phyloP scores from a whole-genome alignment of 2,329 filamentous ascomycete genomes.

The Podosphaera leucotricha region DNA sequence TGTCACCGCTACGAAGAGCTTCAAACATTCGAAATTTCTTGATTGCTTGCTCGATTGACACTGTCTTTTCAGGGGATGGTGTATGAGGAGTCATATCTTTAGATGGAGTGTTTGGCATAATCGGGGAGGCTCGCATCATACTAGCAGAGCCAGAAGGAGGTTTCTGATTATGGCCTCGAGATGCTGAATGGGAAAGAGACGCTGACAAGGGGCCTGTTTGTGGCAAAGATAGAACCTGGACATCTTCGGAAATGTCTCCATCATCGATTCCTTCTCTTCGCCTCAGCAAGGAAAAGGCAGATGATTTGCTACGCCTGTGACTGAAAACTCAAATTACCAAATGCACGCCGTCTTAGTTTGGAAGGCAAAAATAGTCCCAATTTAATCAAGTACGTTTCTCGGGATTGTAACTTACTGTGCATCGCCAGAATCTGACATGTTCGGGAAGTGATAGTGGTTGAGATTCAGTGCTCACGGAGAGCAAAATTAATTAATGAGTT shows the following conservation, averaged over 20 bases:
- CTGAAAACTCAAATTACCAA: constrained; percentile 9
- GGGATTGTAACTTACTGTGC: not conserved
- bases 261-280: constrained; percentile 19
- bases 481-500: not conserved
- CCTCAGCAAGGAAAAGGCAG: constrained; percentile 29
- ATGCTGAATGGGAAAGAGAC: constrained; percentile 7
- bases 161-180: constrained; percentile 10
- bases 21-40: constrained; percentile 88
- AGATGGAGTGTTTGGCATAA: constrained; percentile 5
- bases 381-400: too few relatives aligned
- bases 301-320: constrained; percentile 28
- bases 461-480: not conserved
- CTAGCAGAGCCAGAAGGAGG: constrained; percentile 12
- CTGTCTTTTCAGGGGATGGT: constrained; percentile 10
- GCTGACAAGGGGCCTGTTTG: constrained; percentile 8
- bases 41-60: constrained; percentile 74
- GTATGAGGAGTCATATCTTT: constrained; percentile 4
- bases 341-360: not conserved
- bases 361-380: not conserved
- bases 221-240: constrained; percentile 9
- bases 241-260: constrained; percentile 13
- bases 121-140: constrained; percentile 12
- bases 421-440: not conserved
- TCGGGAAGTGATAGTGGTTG: not conserved
- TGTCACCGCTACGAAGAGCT: constrained; percentile 73